Base-by-base conservation (phyloP, 2,329 filamentous ascomycete genomes). In the Lachnellula occidentalis region DNA sequence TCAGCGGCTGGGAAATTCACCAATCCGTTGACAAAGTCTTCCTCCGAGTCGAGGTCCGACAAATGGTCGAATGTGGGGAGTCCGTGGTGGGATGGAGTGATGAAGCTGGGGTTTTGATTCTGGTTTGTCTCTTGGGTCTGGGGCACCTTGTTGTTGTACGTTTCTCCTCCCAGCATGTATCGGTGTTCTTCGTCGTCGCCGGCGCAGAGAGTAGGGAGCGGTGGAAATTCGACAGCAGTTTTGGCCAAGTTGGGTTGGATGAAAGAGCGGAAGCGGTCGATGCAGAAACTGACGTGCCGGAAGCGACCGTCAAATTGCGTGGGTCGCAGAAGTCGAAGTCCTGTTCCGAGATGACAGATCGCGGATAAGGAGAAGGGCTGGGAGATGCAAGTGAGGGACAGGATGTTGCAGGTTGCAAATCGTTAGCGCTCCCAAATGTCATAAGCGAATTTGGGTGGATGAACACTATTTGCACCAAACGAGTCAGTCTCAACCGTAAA, bases 251-350 rank as follows among this genome's bases (percentile, higher is more conserved):
- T 45, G 59, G 54, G 42, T 49, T 61, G 50, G 65, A 62, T 48
- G 50, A 53, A 45, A 48, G 31, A 62, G 59, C 22, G 21, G 43
- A 31, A 31, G 43, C n/a, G 21, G 22, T 46, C 22, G 21, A 21
- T n/a, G 41, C 19, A 22, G 41, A 43, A 19, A 19, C 48, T 60
- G 64, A 53, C 55, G 78, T 58, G 76, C 71, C 52, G 78, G 72
- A 66, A 76, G 70, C 73, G 41, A 96, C 89, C 19, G 88, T 95
- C 60, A 96, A 76, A 69, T 95, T 90, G 67, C 92, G 86, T 34
- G 92, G 92, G 69, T 96, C 92, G 73, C 92, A 96, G 71, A 94
- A 95, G 73, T 90, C 86, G 63, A 90, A 80, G 70, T 90, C 86
- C 58, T 67, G 65, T 67, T 90, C 87, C 2, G 84, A 83, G 45